These are phyloP conservation scores for Talaromyces sp. DNA, from an alignment of 2,329 filamentous ascomycete species.

Conservation along the genomic window DNA sequence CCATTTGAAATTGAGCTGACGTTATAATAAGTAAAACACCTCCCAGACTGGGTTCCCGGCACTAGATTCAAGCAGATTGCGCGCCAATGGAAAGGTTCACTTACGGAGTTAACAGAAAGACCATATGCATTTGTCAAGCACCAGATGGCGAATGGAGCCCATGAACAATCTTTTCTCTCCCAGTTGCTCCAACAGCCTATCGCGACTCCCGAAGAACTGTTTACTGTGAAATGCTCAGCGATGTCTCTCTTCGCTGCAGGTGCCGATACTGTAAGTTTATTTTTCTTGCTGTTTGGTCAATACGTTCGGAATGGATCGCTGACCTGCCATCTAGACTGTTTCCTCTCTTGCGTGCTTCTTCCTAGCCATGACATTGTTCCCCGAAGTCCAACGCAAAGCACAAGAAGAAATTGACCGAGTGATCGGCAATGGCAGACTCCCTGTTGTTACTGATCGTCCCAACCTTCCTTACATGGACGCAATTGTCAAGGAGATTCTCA, in stretches of 20 bases:
- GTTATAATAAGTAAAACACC: slow-evolving; percentile 25
- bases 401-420: slow-evolving; percentile 37
- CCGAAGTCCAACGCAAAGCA: slow-evolving; percentile 48
- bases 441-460: slow-evolving; percentile 31
- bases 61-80: slow-evolving; percentile 42
- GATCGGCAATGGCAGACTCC: slow-evolving; percentile 23
- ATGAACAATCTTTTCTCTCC: slow-evolving; percentile 34
- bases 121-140: slow-evolving; percentile 43
- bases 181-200: slow-evolving; percentile 32
- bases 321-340: slow-evolving; percentile 31
- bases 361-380: slow-evolving; percentile 50
- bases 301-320: background rate
- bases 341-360: slow-evolving; percentile 42
- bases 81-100: slow-evolving; percentile 27
- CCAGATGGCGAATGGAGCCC: slow-evolving; percentile 29
- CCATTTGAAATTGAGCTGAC: background rate
- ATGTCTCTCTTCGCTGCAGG: slow-evolving; percentile 40
- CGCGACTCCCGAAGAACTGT: slow-evolving; percentile 25
- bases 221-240: slow-evolving; percentile 39
- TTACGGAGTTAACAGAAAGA: slow-evolving; percentile 29
- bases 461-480: slow-evolving; percentile 27
- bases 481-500: slow-evolving; percentile 26
- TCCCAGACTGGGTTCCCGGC: slow-evolving; percentile 46
- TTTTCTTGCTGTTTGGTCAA: background rate
- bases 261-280: slow-evolving; percentile 33